A percentile compares a stretch with the other conserved stretches of the same genome.
Evolutionary conservation across 305 asterid genomes (phyloP).

Genomic region (Solanum aculeatissimum): DNA sequence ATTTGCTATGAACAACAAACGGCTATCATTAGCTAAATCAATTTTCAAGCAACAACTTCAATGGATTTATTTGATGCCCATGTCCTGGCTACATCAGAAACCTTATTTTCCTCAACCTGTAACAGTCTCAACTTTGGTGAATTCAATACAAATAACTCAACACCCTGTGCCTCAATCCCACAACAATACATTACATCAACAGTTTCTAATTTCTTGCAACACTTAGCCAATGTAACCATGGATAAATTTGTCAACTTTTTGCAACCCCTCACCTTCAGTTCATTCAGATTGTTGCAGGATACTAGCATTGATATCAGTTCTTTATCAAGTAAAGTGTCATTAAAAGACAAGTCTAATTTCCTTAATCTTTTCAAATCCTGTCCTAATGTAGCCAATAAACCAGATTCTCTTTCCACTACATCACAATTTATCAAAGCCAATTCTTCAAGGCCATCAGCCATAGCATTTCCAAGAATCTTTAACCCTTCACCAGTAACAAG

Average conservation of each 20-base stretch:
- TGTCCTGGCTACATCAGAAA: conserved; percentile 24
- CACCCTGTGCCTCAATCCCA: conserved; percentile 32
- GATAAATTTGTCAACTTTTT: conserved; percentile 23
- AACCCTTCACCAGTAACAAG: conserved; percentile 65
- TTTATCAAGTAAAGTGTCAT: conserved; percentile 54
- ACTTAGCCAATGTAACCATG: conserved; percentile 19
- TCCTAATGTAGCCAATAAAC: conserved; percentile 49
- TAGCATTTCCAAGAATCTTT: conserved; percentile 25
- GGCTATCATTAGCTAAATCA: neutral
- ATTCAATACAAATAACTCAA: conserved; percentile 35
- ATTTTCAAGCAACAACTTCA: conserved; percentile 30
- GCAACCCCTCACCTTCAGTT: conserved; percentile 67
- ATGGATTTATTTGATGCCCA: conserved; percentile 27
- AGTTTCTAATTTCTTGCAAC: conserved; percentile 32
- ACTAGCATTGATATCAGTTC: conserved; percentile 57
- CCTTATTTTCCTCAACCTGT: conserved; percentile 47
- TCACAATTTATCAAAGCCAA: conserved; percentile 57
- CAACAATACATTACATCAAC: conserved; percentile 42
- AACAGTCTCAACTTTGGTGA: conserved; percentile 24
- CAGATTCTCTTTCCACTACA: conserved; percentile 50
- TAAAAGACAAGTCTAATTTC: conserved; percentile 63
- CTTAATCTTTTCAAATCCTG: conserved; percentile 48
- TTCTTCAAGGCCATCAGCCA: conserved; percentile 34
- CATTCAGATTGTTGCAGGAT: conserved; percentile 40
- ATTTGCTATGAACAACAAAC: neutral